Percentiles rank a stretch among this genome's conserved stretches.
phyloP scores from a whole-genome alignment of 108 stramenopile species.

The Nitzschia putrida region DNA sequence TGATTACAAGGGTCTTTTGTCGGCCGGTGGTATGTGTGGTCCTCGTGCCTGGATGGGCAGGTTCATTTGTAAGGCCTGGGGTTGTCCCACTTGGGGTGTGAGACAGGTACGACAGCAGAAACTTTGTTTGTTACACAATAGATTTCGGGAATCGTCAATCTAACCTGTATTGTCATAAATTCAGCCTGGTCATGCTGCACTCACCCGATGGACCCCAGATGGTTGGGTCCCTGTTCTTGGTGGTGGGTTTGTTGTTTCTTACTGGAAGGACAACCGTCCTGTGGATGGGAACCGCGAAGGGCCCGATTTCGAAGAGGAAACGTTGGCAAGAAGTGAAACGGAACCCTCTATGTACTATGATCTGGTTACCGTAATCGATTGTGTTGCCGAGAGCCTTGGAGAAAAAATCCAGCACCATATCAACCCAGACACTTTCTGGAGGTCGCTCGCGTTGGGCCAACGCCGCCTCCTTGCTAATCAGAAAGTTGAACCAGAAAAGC shows the following conservation, averaged over 20 bases:
- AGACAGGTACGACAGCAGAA: constrained; percentile 1
- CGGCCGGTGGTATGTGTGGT: constrained; percentile 60
- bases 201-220: constrained; percentile 33
- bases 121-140: background rate
- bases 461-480: constrained; percentile 16
- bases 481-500: background rate
- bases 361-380: constrained; percentile 26
- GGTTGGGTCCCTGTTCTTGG: constrained; percentile 49
- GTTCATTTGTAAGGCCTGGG: constrained; percentile 52
- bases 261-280: constrained; percentile 34
- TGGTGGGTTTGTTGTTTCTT: constrained; percentile 25
- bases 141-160: background rate
- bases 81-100: constrained; percentile 54
- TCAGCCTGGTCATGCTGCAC: constrained; percentile 55
- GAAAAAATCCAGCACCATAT: constrained; percentile 25
- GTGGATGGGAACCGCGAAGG: constrained; percentile 13
- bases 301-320: constrained; percentile 41
- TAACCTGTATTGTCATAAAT: too few relatives aligned
- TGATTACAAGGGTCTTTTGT: constrained; percentile 41
- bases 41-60: constrained; percentile 64
- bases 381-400: constrained; percentile 40
- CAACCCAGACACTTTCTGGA: constrained; percentile 31
- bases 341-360: constrained; percentile 19
- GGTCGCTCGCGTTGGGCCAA: constrained; percentile 38
- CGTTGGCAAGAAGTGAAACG: constrained; percentile 17